Evolutionary conservation across 352 stramenopile species (phyloP), one percentile per base, ranked within the genome.

Genomic region (Phytophthora litchii): DNA sequence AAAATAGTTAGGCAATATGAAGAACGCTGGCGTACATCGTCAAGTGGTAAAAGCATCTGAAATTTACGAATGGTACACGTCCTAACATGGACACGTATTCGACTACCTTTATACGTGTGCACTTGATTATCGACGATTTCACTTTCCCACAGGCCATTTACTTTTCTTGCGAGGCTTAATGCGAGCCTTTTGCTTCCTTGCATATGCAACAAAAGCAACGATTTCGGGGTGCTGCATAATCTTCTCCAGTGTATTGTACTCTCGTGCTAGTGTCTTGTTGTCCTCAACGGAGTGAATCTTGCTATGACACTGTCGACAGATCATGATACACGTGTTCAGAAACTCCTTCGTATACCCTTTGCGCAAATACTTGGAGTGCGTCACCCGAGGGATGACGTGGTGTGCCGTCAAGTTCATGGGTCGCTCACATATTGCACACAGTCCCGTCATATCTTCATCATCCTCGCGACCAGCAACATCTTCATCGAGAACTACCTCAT

Each of bases 191-290:
- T 98, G 94, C 61, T 98, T 98, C 20, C 70, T 78, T 0, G 88
- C 91, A 74, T 96, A 98, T 37, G 80, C 80, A 12, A 95, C 84
- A 81, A 93, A 98, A 23, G 84, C 86, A 2, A 77, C 67, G 51
- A 98, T 95, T 31, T 85, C 73, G 20, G 89, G 80, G 59, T 97
- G 88, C 34, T 68, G 64, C 65, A 98, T 80, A 43, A 98, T 91
- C 65, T 95, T 94, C 10, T 98, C 92, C 1, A 97, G 69, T 8
- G 91, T 97, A 55, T 94, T 97, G 74, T 90, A 98, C 17, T 96
- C 73, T 1, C 75, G 70, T 6, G 93, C 94, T 25, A 98, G 71
- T 27, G 91, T 92, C 67, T 91, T 89, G 64, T 98, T 94, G 64
- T 91, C 75, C 54, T 98, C 88, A 4, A 75, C 76, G 14, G 76